phyloP scores from a whole-genome alignment of 257 asterid genomes.

The Scutellaria galericulata region DNA sequence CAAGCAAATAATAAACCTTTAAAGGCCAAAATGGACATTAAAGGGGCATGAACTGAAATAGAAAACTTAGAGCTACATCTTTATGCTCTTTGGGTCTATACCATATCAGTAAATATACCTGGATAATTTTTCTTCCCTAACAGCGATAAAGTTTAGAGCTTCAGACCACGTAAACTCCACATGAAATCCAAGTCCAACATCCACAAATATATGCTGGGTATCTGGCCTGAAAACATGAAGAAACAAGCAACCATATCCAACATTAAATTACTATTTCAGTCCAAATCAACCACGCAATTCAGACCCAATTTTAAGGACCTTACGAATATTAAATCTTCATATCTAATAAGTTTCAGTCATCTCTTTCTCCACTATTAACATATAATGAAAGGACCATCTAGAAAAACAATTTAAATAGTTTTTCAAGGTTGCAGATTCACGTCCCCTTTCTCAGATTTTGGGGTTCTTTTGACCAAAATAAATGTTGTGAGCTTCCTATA shows the following conservation, averaged over 20 bases:
- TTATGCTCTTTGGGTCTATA: background rate
- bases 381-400: background rate
- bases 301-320: background rate
- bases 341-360: conserved; percentile 15
- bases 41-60: too few relatives aligned
- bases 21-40: too few relatives aligned
- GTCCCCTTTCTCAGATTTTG: background rate
- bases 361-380: background rate
- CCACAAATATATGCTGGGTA: conserved; percentile 77
- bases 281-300: conserved; percentile 1
- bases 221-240: conserved; percentile 63
- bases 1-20: too few relatives aligned
- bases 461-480: background rate
- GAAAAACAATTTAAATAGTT: background rate
- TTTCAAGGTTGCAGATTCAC: background rate
- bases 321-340: background rate
- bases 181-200: conserved; percentile 86
- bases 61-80: background rate
- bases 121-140: conserved; percentile 56
- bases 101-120: conserved; percentile 41
- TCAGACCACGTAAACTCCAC: conserved; percentile 95
- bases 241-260: conserved; percentile 2
- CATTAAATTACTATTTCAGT: background rate
- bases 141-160: conserved; percentile 66
- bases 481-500: background rate